Conservation (phyloP, 495 filamentous ascomycete species). For the Neurospora intermedia region DNA sequence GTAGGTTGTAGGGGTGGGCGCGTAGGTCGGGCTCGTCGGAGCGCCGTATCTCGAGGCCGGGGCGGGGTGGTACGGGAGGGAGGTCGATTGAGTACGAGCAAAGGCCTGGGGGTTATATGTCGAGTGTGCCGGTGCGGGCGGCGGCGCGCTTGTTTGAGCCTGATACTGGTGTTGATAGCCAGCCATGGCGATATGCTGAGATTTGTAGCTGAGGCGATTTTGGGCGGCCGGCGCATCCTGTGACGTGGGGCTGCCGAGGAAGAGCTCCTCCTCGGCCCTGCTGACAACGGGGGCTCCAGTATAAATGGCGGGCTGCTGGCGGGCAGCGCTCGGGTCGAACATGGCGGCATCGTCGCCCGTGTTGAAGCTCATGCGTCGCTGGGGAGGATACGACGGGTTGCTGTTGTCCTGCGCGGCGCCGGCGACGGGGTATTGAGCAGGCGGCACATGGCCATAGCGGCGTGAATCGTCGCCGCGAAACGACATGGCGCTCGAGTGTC, state of each 20-base stretch:
- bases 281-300: slow-evolving; percentile 4
- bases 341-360: slow-evolving; percentile 59
- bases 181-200: slow-evolving; percentile 41
- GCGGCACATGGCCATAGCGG: slow-evolving; percentile 47
- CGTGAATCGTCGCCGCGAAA: slow-evolving; percentile 43
- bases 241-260: slow-evolving; percentile 29
- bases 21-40: slow-evolving; percentile 23
- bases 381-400: slow-evolving; percentile 23
- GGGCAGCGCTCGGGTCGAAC: slow-evolving; percentile 30
- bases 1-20: slow-evolving; percentile 22
- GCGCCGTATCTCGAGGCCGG: slow-evolving; percentile 23
- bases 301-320: slow-evolving; percentile 9
- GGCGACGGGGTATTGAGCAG: slow-evolving; percentile 43
- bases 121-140: slow-evolving; percentile 41
- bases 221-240: slow-evolving; percentile 21
- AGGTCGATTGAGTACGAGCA: slow-evolving; percentile 48
- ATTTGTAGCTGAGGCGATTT: slow-evolving; percentile 31
- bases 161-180: slow-evolving; percentile 54
- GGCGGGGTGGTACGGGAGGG: slow-evolving; percentile 33
- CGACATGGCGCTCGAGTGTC: slow-evolving; percentile 33
- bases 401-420: slow-evolving; percentile 21
- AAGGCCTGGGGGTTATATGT: slow-evolving; percentile 83
- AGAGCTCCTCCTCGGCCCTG: slow-evolving; percentile 38
- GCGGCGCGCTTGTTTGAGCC: slow-evolving; percentile 20
- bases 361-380: slow-evolving; percentile 64